phyloP scores from a whole-genome alignment of 441 rosid species.

The Pelargonium myrrhifolium region DNA sequence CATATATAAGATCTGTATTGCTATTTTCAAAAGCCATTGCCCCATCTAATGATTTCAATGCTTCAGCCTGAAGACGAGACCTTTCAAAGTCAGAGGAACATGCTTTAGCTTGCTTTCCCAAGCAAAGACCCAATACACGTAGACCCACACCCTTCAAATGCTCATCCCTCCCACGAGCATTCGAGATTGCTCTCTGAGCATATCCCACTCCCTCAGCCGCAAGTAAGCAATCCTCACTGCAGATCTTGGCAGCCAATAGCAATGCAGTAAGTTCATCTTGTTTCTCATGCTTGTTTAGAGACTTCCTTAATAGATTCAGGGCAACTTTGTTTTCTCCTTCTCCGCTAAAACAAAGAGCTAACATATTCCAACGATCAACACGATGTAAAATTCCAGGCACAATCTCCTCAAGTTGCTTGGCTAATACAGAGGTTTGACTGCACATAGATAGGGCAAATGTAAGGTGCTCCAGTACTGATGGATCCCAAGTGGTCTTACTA shows the following conservation, averaged over 20 bases:
- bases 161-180: slow-evolving; percentile 54
- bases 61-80: slow-evolving; percentile 69
- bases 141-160: slow-evolving; percentile 77
- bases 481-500: slow-evolving; percentile 72
- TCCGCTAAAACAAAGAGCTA: slow-evolving; percentile 70
- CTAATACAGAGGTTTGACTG: slow-evolving; percentile 61
- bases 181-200: slow-evolving; percentile 54
- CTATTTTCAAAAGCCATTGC: slow-evolving; percentile 58
- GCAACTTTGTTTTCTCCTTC: slow-evolving; percentile 52
- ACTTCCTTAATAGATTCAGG: slow-evolving; percentile 68
- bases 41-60: slow-evolving; percentile 61
- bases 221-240: slow-evolving; percentile 56
- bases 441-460: slow-evolving; percentile 68
- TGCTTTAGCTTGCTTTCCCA: slow-evolving; percentile 68
- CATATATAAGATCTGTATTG: slow-evolving; percentile 68
- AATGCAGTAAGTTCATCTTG: slow-evolving; percentile 66
- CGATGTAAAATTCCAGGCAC: slow-evolving; percentile 75
- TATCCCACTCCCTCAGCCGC: slow-evolving; percentile 78
- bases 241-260: slow-evolving; percentile 74
- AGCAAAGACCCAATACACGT: slow-evolving; percentile 70
- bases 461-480: slow-evolving; percentile 77
- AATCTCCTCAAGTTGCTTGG: slow-evolving; percentile 71
- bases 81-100: slow-evolving; percentile 77
- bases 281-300: slow-evolving; percentile 63
- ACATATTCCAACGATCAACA: slow-evolving; percentile 73